Percentiles rank a stretch among this genome's conserved stretches.
phyloP scores from a whole-genome alignment of 805 yeast genomes.

The Yamadazyma takamatsuzukensis region DNA sequence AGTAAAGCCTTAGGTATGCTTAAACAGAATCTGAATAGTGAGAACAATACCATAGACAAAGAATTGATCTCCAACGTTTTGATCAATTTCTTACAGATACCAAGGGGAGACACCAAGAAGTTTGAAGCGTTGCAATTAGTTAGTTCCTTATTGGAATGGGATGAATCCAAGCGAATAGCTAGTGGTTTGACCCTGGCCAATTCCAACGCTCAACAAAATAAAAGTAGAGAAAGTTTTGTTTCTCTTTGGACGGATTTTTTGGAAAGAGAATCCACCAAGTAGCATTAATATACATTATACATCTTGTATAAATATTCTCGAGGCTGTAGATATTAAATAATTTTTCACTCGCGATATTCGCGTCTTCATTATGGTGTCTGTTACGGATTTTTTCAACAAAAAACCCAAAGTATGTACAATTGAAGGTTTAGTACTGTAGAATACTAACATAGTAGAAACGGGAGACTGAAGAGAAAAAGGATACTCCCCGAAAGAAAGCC shows the following conservation, averaged over 20 bases:
- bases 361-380: slow-evolving; percentile 9
- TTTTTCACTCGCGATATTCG: background rate
- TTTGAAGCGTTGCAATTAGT: slow-evolving; percentile 87
- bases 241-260: slow-evolving; percentile 77
- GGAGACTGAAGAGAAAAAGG: slow-evolving; percentile 1
- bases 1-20: slow-evolving; percentile 88
- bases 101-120: slow-evolving; percentile 91
- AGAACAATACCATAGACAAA: slow-evolving; percentile 74
- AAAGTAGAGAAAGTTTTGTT: slow-evolving; percentile 52
- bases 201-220: slow-evolving; percentile 13
- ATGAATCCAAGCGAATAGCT: slow-evolving; percentile 67
- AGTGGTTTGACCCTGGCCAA: slow-evolving; percentile 76
- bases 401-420: slow-evolving; percentile 5
- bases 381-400: slow-evolving; percentile 14
- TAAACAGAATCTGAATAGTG: slow-evolving; percentile 61
- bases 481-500: slow-evolving; percentile 1
- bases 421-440: background rate
- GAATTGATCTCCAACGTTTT: slow-evolving; percentile 85
- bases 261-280: slow-evolving; percentile 52
- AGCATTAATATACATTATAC: background rate
- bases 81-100: slow-evolving; percentile 79
- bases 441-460: slow-evolving; percentile 3
- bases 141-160: slow-evolving; percentile 84
- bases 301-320: background rate
- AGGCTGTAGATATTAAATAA: background rate